Conservation (phyloP, 345 rosid species). For the Populus deltoides region DNA sequence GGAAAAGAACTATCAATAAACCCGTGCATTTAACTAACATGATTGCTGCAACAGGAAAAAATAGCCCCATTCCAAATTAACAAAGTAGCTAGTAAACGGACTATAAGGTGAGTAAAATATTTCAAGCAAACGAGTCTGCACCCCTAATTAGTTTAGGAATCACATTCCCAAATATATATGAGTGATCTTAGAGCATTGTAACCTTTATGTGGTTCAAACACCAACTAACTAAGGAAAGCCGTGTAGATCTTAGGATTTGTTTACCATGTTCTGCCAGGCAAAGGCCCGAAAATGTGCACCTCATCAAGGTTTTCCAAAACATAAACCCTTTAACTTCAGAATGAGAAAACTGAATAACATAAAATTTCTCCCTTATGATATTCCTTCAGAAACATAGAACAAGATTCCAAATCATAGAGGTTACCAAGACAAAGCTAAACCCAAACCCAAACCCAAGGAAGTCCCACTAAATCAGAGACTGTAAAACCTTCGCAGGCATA, state of each 20-base stretch:
- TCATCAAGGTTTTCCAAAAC: background rate
- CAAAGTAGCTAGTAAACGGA: background rate
- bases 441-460: background rate
- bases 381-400: background rate
- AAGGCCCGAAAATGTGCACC: background rate
- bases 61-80: background rate
- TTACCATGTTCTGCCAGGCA: background rate
- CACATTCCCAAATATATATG: background rate
- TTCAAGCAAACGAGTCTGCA: background rate
- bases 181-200: background rate
- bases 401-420: background rate
- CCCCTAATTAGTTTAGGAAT: background rate
- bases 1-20: background rate
- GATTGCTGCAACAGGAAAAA: background rate
- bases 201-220: background rate
- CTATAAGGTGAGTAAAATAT: background rate
- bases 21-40: background rate
- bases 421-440: background rate
- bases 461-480: background rate
- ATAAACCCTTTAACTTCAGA: background rate
- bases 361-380: background rate
- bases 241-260: background rate
- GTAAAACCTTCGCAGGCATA: background rate
- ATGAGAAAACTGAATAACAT: background rate
- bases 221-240: background rate